Evolutionary conservation across 2,329 filamentous ascomycete species (phyloP), one percentile per base, ranked within the genome.

Genomic region (Fusarium sp.): DNA sequence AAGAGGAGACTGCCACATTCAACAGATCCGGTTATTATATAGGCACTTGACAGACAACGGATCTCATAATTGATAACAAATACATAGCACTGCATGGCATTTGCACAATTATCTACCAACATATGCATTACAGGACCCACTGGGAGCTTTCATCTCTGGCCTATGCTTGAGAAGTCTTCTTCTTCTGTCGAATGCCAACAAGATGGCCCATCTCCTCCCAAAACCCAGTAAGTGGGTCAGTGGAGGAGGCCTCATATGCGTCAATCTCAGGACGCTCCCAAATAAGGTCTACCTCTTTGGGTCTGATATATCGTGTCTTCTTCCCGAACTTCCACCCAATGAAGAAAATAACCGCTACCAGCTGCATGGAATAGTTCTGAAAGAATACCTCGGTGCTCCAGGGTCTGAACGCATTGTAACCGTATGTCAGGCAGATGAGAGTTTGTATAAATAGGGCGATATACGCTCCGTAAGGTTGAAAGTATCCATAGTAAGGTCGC

Each of bases 271-370:
- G 86, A 37, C 82, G 79, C 71, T 90, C 82, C 87, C 87, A 86
- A 41, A 87, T 78, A 10, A 90, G 79, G 70, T 90, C 87, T 6
- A 83, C 82, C 71, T 90, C 84, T 6, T 80, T 73, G 0, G 88
- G 78, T 4, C 78, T 78, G 17, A 89, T 79, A 32, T 85, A 78
- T 57, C 81, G 82, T 4, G 88, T 91, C 55, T 78, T 81, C 78
- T 88, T 87, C 71, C 87, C 15, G 4, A 91, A 6, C 78, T 92
- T 92, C 87, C 88, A 92, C 65, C 81, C 80, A 17, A 82, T 49
- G 70, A 83, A 90, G 32, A 87, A 77, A 27, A 88, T 72, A 6
- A 83, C 79, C 0, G 83, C 82, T n/a, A 88, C 73, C n/a, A 87
- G 76, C 50, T 84, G 78, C 83, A 88, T 87, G 32, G 82, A 83